Percentiles rank a stretch among this genome's conserved stretches.
These are phyloP conservation scores for Rutstroemia sydowiana DNA, from an alignment of 2,329 filamentous ascomycete species.

Conservation along the genomic window DNA sequence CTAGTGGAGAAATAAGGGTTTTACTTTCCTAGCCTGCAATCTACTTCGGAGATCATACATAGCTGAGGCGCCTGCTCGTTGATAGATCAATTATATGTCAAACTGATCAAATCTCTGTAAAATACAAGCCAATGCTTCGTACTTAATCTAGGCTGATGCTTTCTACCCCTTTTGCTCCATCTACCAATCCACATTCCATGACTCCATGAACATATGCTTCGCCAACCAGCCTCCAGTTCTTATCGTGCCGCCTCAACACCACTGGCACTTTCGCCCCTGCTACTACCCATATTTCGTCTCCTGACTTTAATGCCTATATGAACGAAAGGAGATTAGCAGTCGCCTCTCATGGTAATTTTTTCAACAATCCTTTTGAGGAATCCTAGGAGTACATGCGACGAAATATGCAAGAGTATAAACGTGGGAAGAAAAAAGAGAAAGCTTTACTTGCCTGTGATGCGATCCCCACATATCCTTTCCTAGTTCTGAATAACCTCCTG, in stretches of 20 bases:
- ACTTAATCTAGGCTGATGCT: background rate
- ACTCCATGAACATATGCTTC: constrained; percentile 7
- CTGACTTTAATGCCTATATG: background rate
- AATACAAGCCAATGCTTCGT: background rate
- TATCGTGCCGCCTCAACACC: background rate
- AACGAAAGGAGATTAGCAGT: too few relatives aligned
- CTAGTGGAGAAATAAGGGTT: constrained; percentile 30
- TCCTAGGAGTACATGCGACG: too few relatives aligned
- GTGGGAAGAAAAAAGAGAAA: too few relatives aligned
- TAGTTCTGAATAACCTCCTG: constrained; percentile 7
- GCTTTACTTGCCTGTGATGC: background rate
- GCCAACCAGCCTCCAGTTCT: background rate
- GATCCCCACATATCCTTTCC: constrained; percentile 2
- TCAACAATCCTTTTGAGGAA: too few relatives aligned
- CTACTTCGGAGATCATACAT: background rate
- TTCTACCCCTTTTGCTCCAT: background rate
- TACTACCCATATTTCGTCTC: constrained; percentile 3
- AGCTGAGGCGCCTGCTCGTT: background rate
- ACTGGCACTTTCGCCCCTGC: constrained; percentile 5
- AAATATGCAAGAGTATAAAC: too few relatives aligned
- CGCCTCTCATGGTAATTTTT: too few relatives aligned
- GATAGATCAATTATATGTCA: background rate
- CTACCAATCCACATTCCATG: background rate
- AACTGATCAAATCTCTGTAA: background rate
- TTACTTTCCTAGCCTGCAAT: constrained; percentile 24